A percentile compares a stretch with the other conserved stretches of the same genome.
These are phyloP conservation scores for Nemania sp. DNA, from an alignment of 2,329 filamentous ascomycete genomes.

Conservation along the genomic window DNA sequence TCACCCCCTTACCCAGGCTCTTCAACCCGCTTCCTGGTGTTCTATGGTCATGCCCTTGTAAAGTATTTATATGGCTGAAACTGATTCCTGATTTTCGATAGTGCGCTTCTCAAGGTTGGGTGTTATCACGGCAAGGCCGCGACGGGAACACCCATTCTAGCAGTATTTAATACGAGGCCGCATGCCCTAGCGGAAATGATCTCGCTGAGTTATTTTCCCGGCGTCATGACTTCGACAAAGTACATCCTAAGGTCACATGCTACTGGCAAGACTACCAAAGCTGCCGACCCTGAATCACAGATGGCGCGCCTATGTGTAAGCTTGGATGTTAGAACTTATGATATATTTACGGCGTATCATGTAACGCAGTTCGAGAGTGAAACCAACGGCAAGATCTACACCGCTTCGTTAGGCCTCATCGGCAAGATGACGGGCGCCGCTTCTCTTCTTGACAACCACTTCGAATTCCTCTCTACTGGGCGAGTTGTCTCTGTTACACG, in stretches of 20 bases:
- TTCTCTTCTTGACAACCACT: slow-evolving; percentile 67
- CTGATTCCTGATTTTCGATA: slow-evolving; percentile 4
- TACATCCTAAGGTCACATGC: slow-evolving; percentile 78
- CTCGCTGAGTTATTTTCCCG: slow-evolving; percentile 72
- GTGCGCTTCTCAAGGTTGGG: slow-evolving; percentile 71
- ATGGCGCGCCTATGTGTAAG: slow-evolving; percentile 63
- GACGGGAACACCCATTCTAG: slow-evolving; percentile 76
- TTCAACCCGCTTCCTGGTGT: neutral
- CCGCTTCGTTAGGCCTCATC: slow-evolving; percentile 76
- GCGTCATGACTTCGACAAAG: slow-evolving; percentile 56
- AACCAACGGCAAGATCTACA: slow-evolving; percentile 47
- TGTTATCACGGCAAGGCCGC: slow-evolving; percentile 70
- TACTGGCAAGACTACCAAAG: slow-evolving; percentile 62
- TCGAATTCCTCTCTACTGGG: slow-evolving; percentile 58
- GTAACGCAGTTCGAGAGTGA: slow-evolving; percentile 59
- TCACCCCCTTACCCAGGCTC: neutral
- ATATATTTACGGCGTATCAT: slow-evolving; percentile 78
- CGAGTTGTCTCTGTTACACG: slow-evolving; percentile 67
- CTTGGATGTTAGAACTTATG: slow-evolving; percentile 70
- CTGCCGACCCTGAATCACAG: slow-evolving; percentile 48
- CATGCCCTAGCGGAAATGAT: slow-evolving; percentile 69
- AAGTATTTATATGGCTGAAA: neutral
- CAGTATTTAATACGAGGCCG: slow-evolving; percentile 79
- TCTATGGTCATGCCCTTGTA: neutral
- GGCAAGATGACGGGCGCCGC: slow-evolving; percentile 90